Evolutionary conservation across 257 asterid genomes (phyloP).

Genomic region (Lavandula angustifolia): DNA sequence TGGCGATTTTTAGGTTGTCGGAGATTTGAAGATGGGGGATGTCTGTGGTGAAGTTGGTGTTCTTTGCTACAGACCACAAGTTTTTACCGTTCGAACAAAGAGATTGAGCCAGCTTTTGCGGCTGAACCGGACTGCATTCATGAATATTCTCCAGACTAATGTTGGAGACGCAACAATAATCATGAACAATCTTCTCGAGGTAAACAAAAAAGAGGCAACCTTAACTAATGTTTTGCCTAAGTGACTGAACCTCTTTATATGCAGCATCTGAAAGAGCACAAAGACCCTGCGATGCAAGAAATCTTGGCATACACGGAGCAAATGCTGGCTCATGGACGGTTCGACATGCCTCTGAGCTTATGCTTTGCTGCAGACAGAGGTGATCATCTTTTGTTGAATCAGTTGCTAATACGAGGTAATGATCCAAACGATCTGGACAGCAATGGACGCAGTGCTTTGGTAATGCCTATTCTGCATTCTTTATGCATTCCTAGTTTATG

Average conservation of each 20-base stretch:
- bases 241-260: neutral
- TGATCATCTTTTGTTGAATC: slow-evolving; percentile 63
- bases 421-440: slow-evolving; percentile 71
- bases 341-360: slow-evolving; percentile 81
- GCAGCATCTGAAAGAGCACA: slow-evolving; percentile 64
- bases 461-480: slow-evolving; percentile 26
- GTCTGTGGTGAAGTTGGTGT: slow-evolving; percentile 81
- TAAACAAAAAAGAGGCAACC: slow-evolving; percentile 12
- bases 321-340: slow-evolving; percentile 75
- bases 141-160: slow-evolving; percentile 71
- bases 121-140: slow-evolving; percentile 61
- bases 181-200: slow-evolving; percentile 85
- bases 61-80: slow-evolving; percentile 84
- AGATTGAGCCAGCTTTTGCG: slow-evolving; percentile 74
- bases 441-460: slow-evolving; percentile 68
- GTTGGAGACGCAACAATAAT: slow-evolving; percentile 78
- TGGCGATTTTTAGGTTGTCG: slow-evolving; percentile 44
- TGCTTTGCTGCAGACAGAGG: slow-evolving; percentile 84
- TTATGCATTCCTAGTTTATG: neutral
- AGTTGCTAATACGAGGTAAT: slow-evolving; percentile 61
- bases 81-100: slow-evolving; percentile 71
- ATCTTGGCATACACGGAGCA: slow-evolving; percentile 63
- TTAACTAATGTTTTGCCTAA: neutral
- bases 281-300: slow-evolving; percentile 58
- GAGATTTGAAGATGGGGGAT: slow-evolving; percentile 59